Base-by-base conservation (phyloP, 2,329 filamentous ascomycete species). In the Alternaria solani region DNA sequence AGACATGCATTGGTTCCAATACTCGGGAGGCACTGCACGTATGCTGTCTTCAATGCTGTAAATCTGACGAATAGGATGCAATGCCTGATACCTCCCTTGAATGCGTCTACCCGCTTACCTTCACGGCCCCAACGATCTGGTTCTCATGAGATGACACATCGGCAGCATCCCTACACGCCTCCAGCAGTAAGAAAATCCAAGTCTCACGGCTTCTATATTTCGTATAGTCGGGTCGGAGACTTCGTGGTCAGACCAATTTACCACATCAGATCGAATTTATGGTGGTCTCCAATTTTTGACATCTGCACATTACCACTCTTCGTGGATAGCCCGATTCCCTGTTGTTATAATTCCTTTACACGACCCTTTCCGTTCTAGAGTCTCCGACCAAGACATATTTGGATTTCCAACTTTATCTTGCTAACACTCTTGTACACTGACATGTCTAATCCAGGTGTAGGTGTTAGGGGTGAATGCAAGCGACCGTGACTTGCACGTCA, bases 31-130 rank as follows among this genome's bases (percentile, higher is more conserved):
- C 8, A 55, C 12, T 36, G 20, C 54, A 36, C 46, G 42, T 59
- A 20, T 25, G 23, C 16, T 9, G 32, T 11, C 43, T 14, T 44
- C 11, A 23, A 44, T 20, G 25, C 11, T 28, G 23, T 12, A 39
- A 38, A 7, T 38, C 7, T n/a, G 25, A 51, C 56, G 23, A 57
- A 61, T 59, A 3, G 38, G 11, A 53, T 32, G 5, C 2, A 2
- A 44, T 14, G 48, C 49, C 23, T 46, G 18, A 23, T n/a, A 47
- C 1, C 26, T 43, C 44, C 43, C 49, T 11, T 26, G n/a, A n/a
- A 41, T 42, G 61, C 57, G 39, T 28, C 9, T 20, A 26, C 26
- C 57, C 53, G 63, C 63, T 62, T 62, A 49, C n/a, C 43, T 53
- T 61, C 62, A 57, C 59, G 5, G 62, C 53, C 32, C 48, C 42